phyloP scores from a whole-genome alignment of 2,329 filamentous ascomycete genomes.

The Clonostachys rosea region DNA sequence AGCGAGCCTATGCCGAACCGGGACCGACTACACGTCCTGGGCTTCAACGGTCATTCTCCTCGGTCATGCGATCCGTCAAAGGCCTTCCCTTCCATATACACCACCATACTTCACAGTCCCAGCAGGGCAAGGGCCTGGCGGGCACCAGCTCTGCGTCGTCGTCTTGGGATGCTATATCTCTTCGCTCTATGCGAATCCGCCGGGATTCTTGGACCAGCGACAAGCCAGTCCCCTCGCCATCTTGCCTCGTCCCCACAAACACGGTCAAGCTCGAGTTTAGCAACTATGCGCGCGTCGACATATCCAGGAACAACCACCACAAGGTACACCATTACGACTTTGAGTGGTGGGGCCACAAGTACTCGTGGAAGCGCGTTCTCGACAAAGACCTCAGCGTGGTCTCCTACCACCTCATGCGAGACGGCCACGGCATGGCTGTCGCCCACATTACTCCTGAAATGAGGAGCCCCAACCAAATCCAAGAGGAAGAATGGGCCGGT shows the following conservation, averaged over 20 bases:
- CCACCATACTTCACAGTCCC: constrained; percentile 1
- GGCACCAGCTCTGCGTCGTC: constrained; percentile 2
- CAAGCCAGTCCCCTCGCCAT: constrained; percentile 22
- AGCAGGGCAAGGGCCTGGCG: constrained; percentile 4
- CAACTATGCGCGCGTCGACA: constrained; percentile 90
- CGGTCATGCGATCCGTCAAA: constrained; percentile 40
- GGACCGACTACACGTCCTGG: constrained; percentile 20
- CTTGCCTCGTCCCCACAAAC: constrained; percentile 56
- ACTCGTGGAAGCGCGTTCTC: constrained; percentile 77
- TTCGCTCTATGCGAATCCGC: constrained; percentile 4
- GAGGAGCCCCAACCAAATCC: constrained; percentile 64
- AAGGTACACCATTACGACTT: constrained; percentile 76
- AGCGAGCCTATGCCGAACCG: constrained; percentile 49
- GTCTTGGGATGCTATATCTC: constrained; percentile 3
- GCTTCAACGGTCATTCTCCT: constrained; percentile 41
- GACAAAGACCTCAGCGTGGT: constrained; percentile 64
- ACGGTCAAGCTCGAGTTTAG: constrained; percentile 89
- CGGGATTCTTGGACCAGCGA: constrained; percentile 7
- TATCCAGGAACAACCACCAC: constrained; percentile 61
- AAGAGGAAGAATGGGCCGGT: constrained; percentile 70
- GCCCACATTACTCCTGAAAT: constrained; percentile 84
- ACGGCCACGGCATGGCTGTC: constrained; percentile 54
- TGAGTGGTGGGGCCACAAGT: constrained; percentile 86
- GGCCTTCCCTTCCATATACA: constrained; percentile 20
- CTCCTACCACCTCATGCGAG: constrained; percentile 75